Conservation (phyloP, 1,139 yeast genomes). For the Blastobotrys ciferrii region DNA sequence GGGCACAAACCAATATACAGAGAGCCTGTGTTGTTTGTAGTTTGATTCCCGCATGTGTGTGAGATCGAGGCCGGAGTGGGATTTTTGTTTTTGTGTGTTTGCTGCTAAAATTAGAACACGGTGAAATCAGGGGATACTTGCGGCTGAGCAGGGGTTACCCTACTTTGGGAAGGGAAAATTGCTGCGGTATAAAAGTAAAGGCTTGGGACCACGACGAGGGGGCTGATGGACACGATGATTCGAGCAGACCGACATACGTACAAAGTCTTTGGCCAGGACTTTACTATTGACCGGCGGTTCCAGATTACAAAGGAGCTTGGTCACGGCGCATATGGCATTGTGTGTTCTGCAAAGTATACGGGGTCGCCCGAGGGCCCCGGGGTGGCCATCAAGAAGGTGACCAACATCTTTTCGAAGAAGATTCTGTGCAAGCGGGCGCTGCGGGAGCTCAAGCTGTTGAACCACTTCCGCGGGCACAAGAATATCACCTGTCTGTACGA, state of each 20-base stretch:
- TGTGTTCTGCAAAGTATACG: slow-evolving; percentile 84
- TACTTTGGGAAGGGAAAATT: neutral
- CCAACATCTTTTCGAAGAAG: slow-evolving; percentile 86
- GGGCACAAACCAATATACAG: too few relatives aligned
- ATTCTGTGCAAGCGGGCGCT: slow-evolving; percentile 87
- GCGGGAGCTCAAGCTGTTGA: slow-evolving; percentile 80
- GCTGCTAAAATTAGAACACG: neutral
- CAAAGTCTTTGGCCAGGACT: slow-evolving; percentile 84
- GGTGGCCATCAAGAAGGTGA: slow-evolving; percentile 89
- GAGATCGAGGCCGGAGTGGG: too few relatives aligned
- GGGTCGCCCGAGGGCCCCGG: slow-evolving; percentile 57
- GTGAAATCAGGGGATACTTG: neutral
- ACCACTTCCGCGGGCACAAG: slow-evolving; percentile 80
- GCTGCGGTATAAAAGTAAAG: neutral
- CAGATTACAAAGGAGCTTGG: slow-evolving; percentile 88
- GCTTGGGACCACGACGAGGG: neutral
- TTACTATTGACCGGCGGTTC: slow-evolving; percentile 80
- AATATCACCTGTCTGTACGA: slow-evolving; percentile 93
- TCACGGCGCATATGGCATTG: slow-evolving; percentile 96
- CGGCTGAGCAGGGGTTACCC: neutral
- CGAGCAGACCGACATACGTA: slow-evolving; percentile 39
- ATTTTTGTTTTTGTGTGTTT: too few relatives aligned
- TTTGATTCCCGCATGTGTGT: too few relatives aligned
- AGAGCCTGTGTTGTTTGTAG: too few relatives aligned
- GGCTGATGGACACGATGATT: slow-evolving; percentile 22